Conservation (phyloP, 768 basidiomycete genomes). For the Fomitopsis pulvina region DNA sequence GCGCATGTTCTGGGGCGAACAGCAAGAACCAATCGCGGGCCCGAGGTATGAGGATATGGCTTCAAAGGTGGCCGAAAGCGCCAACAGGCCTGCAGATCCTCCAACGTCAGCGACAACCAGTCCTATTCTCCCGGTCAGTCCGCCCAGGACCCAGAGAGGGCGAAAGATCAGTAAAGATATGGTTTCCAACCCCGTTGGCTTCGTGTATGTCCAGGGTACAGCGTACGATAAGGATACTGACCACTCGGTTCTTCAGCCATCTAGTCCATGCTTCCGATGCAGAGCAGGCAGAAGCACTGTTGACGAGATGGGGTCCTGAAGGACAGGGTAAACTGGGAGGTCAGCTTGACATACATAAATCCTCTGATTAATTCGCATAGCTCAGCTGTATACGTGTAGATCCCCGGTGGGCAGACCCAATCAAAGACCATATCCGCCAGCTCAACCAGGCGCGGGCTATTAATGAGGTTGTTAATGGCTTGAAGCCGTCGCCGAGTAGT, state of each 20-base stretch:
- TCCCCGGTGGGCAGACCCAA: conserved; percentile 83
- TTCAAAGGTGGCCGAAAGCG: conserved; percentile 11
- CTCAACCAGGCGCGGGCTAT: conserved; percentile 64
- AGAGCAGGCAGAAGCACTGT: conserved; percentile 80
- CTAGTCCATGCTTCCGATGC: conserved; percentile 88
- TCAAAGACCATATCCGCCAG: conserved; percentile 70
- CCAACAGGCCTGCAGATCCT: conserved; percentile 20
- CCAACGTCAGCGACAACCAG: conserved; percentile 25
- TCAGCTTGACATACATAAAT: conserved; percentile 25
- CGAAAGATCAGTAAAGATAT: conserved; percentile 81
- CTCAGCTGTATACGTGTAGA: conserved; percentile 36
- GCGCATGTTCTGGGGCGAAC: conserved; percentile 51
- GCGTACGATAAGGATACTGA: background rate
- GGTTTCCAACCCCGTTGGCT: conserved; percentile 78
- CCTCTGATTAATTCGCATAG: conserved; percentile 8
- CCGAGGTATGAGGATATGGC: conserved; percentile 62
- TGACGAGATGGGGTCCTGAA: conserved; percentile 85
- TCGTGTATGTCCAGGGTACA: conserved; percentile 55
- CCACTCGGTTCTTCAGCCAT: conserved; percentile 44
- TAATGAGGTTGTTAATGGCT: conserved; percentile 69
- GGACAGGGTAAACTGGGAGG: conserved; percentile 85
- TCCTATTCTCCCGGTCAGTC: conserved; percentile 22
- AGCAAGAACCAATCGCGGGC: conserved; percentile 45
- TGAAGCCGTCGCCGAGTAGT: conserved; percentile 49
- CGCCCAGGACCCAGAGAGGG: conserved; percentile 40